Evolutionary conservation across 164 flowering plant species (phyloP).

Genomic region (Vitis rotundifolia): DNA sequence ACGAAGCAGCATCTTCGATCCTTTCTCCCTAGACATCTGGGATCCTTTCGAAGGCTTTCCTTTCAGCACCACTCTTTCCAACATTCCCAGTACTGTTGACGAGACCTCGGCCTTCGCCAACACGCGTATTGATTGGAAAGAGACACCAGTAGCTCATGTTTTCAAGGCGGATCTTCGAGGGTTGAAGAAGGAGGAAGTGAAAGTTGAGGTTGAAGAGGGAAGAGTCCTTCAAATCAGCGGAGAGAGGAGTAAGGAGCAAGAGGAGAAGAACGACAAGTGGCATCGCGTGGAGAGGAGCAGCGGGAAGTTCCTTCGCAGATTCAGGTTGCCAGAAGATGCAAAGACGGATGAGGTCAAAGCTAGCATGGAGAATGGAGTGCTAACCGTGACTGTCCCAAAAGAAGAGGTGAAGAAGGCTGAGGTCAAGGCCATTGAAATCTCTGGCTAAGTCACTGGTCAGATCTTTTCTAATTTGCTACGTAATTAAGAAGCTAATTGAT

Average conservation of each 20-base stretch:
- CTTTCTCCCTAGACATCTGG: slow-evolving; percentile 25
- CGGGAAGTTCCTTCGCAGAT: slow-evolving; percentile 22
- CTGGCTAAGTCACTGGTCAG: neutral
- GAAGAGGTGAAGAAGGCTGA: slow-evolving; percentile 25
- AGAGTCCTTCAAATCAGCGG: slow-evolving; percentile 25
- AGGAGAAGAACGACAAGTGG: slow-evolving; percentile 23
- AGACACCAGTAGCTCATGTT: slow-evolving; percentile 19
- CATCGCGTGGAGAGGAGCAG: slow-evolving; percentile 24
- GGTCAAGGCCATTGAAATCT: slow-evolving; percentile 25
- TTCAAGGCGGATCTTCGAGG: slow-evolving; percentile 20
- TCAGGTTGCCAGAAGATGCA: slow-evolving; percentile 24
- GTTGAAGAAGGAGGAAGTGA: slow-evolving; percentile 27
- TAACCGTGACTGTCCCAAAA: slow-evolving; percentile 21
- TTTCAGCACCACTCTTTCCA: neutral
- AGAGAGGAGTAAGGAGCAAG: slow-evolving; percentile 22
- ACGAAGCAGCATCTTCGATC: slow-evolving; percentile 22
- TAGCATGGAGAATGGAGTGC: slow-evolving; percentile 23
- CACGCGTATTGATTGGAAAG: slow-evolving; percentile 22
- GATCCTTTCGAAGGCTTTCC: slow-evolving; percentile 22
- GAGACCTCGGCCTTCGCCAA: slow-evolving; percentile 12
- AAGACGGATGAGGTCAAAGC: slow-evolving; percentile 22
- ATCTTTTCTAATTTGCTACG: neutral
- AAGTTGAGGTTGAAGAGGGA: slow-evolving; percentile 27
- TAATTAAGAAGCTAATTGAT: too few relatives aligned
- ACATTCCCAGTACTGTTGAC: neutral